These are phyloP conservation scores for Dioscorea dumetorum DNA, from an alignment of 106 monocot genomes.

Conservation along the genomic window DNA sequence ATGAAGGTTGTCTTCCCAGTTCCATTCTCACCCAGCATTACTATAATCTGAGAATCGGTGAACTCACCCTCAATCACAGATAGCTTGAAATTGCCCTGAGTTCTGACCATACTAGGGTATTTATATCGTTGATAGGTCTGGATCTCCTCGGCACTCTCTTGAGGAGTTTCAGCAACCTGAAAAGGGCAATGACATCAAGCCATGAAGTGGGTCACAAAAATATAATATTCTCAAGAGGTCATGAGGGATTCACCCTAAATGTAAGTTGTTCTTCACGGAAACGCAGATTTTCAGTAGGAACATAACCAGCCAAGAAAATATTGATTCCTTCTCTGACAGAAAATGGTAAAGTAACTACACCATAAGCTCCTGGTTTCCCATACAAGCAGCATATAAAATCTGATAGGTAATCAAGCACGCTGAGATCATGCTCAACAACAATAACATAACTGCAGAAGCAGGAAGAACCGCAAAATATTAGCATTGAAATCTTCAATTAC, in stretches of 20 bases:
- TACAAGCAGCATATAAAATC: slow-evolving; percentile 99
- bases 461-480: background rate
- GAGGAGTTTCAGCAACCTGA: slow-evolving; percentile 95
- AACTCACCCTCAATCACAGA: slow-evolving; percentile 85
- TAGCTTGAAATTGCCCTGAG: slow-evolving; percentile 91
- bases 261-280: slow-evolving; percentile 95
- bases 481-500: background rate
- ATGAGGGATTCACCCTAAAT: slow-evolving; percentile 50
- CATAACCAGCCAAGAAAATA: slow-evolving; percentile 94
- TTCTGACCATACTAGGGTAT: slow-evolving; percentile 91
- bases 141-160: slow-evolving; percentile 96
- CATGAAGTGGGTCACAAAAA: background rate
- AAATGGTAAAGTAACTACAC: slow-evolving; percentile 95
- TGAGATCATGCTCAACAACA: slow-evolving; percentile 99
- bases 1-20: slow-evolving; percentile 99
- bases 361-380: slow-evolving; percentile 98
- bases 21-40: slow-evolving; percentile 99
- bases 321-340: slow-evolving; percentile 99
- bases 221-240: background rate
- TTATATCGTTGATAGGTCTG: slow-evolving; percentile 89
- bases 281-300: slow-evolving; percentile 87
- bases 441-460: slow-evolving; percentile 75
- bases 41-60: slow-evolving; percentile 98
- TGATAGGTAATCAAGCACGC: slow-evolving; percentile 94
- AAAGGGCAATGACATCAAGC: slow-evolving; percentile 8